Evolutionary conservation across 2,329 filamentous ascomycete genomes (phyloP).

Genomic region (Penicillium aurantiogriseum): DNA sequence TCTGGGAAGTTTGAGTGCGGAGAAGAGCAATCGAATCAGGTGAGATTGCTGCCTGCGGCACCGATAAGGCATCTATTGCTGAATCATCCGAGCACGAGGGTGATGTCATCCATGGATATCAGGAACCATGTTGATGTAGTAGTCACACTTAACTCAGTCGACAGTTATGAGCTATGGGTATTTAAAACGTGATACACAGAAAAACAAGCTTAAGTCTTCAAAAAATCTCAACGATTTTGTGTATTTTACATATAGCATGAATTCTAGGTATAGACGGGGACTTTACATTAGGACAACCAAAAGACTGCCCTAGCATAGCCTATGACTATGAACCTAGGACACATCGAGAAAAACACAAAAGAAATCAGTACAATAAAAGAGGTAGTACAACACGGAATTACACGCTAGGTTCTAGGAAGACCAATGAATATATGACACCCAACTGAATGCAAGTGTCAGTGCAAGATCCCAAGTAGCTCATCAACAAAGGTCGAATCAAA

Average conservation of each 20-base stretch:
- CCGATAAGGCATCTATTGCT: slow-evolving; percentile 14
- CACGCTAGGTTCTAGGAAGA: slow-evolving; percentile 29
- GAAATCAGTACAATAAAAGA: slow-evolving; percentile 26
- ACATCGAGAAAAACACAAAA: slow-evolving; percentile 28
- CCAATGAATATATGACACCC: slow-evolving; percentile 27
- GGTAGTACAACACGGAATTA: slow-evolving; percentile 29
- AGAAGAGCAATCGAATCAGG: slow-evolving; percentile 29
- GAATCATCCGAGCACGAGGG: slow-evolving; percentile 9
- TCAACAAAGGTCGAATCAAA: slow-evolving; percentile 5
- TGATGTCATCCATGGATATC: slow-evolving; percentile 10
- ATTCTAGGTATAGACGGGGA: slow-evolving; percentile 31
- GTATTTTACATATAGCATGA: slow-evolving; percentile 27
- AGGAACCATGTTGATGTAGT: not conserved
- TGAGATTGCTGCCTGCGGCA: slow-evolving; percentile 17
- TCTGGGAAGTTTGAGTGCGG: slow-evolving; percentile 26
- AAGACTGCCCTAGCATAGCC: slow-evolving; percentile 12
- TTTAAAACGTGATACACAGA: not conserved
- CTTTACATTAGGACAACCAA: slow-evolving; percentile 3
- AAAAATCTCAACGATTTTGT: slow-evolving; percentile 12
- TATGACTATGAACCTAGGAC: slow-evolving; percentile 17
- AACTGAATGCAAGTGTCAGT: slow-evolving; percentile 17
- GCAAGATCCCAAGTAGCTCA: slow-evolving; percentile 4
- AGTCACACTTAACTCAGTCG: not conserved
- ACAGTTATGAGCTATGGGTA: not conserved
- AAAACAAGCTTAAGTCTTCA: not conserved